phyloP scores from a whole-genome alignment of 768 basidiomycete genomes.

The Xerocomellus amylosporus region DNA sequence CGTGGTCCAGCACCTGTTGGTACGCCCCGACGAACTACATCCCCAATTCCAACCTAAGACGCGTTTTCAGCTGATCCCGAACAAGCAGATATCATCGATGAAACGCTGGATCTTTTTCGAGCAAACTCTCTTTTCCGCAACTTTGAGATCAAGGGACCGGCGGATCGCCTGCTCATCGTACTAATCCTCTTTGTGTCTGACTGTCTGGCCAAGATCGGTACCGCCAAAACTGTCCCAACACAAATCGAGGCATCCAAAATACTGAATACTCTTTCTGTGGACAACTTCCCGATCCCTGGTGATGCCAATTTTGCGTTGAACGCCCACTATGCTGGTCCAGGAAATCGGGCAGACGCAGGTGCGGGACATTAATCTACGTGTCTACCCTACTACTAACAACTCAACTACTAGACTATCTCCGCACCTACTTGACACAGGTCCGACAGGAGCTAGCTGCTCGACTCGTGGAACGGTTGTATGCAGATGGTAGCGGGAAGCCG shows the following conservation, averaged over 20 bases:
- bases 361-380: constrained; percentile 19
- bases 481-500: constrained; percentile 89
- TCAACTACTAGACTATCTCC: constrained; percentile 71
- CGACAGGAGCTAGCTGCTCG: constrained; percentile 89
- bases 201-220: constrained; percentile 88
- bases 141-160: constrained; percentile 98
- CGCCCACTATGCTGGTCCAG: constrained; percentile 82
- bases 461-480: constrained; percentile 85
- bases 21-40: constrained; percentile 31
- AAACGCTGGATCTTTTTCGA: constrained; percentile 93
- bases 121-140: constrained; percentile 99
- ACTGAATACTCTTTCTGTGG: constrained; percentile 90
- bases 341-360: constrained; percentile 80
- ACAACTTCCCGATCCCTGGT: constrained; percentile 90
- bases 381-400: constrained; percentile 7
- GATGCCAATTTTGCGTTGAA: constrained; percentile 95
- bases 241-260: constrained; percentile 85
- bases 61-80: constrained; percentile 64
- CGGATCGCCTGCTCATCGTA: constrained; percentile 93
- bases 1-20: constrained; percentile 89
- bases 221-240: constrained; percentile 60
- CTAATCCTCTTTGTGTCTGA: constrained; percentile 98
- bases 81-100: constrained; percentile 88
- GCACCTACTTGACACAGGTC: constrained; percentile 88
- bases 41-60: constrained; percentile 12